Evolutionary conservation across 768 basidiomycete genomes (phyloP).

Genomic region (Daedaleopsis sinensis): DNA sequence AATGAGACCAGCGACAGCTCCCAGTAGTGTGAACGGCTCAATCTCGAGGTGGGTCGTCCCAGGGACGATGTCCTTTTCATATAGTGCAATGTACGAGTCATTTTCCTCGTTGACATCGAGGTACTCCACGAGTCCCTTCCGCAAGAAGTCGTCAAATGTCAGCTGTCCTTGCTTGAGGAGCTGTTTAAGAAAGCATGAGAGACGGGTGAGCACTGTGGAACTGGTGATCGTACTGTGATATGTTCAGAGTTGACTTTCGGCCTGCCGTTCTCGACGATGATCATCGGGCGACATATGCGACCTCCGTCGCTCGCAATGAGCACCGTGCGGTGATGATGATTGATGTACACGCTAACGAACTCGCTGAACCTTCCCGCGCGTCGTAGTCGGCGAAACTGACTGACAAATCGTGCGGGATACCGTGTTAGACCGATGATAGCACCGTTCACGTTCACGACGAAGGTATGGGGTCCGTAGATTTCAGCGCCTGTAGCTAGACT

Average conservation of each 20-base stretch:
- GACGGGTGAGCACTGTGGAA: not conserved
- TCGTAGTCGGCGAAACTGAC: constrained; percentile 89
- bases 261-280: constrained; percentile 86
- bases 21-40: constrained; percentile 96
- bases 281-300: constrained; percentile 95
- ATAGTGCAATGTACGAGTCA: constrained; percentile 93
- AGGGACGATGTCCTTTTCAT: constrained; percentile 83
- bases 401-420: constrained; percentile 81
- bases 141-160: constrained; percentile 93
- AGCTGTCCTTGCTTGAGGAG: constrained; percentile 77
- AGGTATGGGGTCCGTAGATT: constrained; percentile 91
- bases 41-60: constrained; percentile 96
- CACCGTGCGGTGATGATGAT: constrained; percentile 92
- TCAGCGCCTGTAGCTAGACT: constrained; percentile 90
- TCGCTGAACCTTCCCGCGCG: constrained; percentile 92
- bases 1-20: constrained; percentile 97
- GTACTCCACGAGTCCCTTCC: constrained; percentile 93
- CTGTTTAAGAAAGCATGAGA: constrained; percentile 40
- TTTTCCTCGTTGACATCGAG: constrained; percentile 99
- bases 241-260: constrained; percentile 82
- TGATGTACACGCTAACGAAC: constrained; percentile 96
- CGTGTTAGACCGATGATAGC: constrained; percentile 93
- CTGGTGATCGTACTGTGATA: constrained; percentile 56
- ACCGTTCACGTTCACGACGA: constrained; percentile 96
- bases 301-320: constrained; percentile 98